These are phyloP conservation scores for Stygiomarasmius scandens DNA, from an alignment of 1,284 basidiomycete species.

Conservation along the genomic window DNA sequence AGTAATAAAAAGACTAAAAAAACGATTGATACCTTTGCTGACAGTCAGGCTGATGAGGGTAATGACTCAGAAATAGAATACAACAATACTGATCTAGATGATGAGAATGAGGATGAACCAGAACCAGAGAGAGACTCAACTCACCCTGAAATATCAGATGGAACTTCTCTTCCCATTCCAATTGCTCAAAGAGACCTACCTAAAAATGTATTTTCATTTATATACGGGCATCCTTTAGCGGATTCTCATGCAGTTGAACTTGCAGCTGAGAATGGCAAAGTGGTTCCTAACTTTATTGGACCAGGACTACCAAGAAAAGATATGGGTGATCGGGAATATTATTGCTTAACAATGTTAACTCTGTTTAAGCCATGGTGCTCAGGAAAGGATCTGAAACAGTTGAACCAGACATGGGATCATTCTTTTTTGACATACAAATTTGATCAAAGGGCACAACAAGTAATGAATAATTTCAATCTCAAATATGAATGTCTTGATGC, in stretches of 20 bases:
- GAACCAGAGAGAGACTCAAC: background rate
- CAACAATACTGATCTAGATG: background rate
- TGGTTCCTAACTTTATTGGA: background rate
- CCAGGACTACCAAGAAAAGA: background rate
- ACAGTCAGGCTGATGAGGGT: conserved; percentile 27
- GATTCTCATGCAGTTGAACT: background rate
- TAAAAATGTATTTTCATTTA: background rate
- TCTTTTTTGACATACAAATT: conserved; percentile 15
- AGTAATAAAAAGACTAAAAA: conserved; percentile 18
- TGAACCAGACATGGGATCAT: conserved; percentile 14
- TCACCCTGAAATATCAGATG: background rate
- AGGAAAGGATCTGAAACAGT: conserved; percentile 17
- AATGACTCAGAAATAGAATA: background rate
- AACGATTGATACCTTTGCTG: conserved; percentile 26
- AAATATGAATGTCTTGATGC: no score
- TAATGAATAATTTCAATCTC: no score
- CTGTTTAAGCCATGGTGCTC: conserved; percentile 19
- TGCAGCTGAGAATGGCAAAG: background rate
- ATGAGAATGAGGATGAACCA: background rate
- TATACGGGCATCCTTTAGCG: background rate
- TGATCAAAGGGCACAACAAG: conserved; percentile 7
- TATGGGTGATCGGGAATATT: conserved; percentile 1
- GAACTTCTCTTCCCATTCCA: conserved; percentile 7
- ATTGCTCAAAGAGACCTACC: conserved; percentile 12
- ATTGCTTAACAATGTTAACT: no score